Evolutionary conservation across 495 filamentous ascomycete genomes (phyloP).

Genomic region (Amorphotheca resinae): DNA sequence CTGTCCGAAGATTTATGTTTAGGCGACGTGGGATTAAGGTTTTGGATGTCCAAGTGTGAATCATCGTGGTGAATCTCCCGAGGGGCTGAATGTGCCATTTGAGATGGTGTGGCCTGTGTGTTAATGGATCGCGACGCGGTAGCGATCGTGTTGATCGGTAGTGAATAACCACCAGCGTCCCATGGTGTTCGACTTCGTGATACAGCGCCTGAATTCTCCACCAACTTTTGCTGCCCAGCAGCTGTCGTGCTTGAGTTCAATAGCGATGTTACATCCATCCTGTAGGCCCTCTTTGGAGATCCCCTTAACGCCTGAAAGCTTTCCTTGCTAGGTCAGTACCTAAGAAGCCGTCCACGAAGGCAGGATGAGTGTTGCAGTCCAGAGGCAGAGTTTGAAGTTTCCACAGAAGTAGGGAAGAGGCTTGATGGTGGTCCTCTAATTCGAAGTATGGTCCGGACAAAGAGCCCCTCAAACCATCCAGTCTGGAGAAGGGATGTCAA

Average conservation of each 20-base stretch:
- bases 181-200: slow-evolving; percentile 32
- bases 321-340: too few relatives aligned
- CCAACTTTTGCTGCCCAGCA: slow-evolving; percentile 14
- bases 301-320: neutral
- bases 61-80: slow-evolving; percentile 8
- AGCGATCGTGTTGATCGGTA: slow-evolving; percentile 13
- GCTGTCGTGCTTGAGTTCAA: slow-evolving; percentile 15
- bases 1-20: slow-evolving; percentile 19
- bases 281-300: neutral
- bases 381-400: too few relatives aligned
- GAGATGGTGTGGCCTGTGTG: neutral
- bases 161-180: slow-evolving; percentile 27
- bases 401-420: too few relatives aligned
- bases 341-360: too few relatives aligned
- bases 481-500: slow-evolving; percentile 9
- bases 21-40: slow-evolving; percentile 3
- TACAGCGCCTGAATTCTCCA: slow-evolving; percentile 14
- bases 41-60: slow-evolving; percentile 3
- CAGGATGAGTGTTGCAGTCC: too few relatives aligned
- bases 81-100: neutral
- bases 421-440: too few relatives aligned
- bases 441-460: too few relatives aligned
- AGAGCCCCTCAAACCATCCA: slow-evolving; percentile 1
- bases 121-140: neutral
- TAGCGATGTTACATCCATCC: slow-evolving; percentile 20